Conservation (phyloP, 306 rosid genomes). For the Quercus cerris region DNA sequence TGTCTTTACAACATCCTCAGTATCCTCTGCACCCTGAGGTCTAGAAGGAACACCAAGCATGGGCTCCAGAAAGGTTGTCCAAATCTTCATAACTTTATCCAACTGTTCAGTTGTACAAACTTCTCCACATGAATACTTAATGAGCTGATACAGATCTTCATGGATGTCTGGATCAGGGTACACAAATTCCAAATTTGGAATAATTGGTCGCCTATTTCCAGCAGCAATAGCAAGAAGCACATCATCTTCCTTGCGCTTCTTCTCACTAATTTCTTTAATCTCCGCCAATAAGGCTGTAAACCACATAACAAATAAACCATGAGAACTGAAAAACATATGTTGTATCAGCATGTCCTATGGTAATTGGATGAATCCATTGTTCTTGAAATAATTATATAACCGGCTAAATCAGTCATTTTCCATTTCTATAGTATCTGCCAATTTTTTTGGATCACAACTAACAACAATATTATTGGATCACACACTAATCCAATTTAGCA, state of each 20-base stretch:
- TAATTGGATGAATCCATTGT: background rate
- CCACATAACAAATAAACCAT: constrained; percentile 19
- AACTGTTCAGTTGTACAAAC: constrained; percentile 86
- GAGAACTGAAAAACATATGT: background rate
- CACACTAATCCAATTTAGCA: background rate
- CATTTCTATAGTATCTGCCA: background rate
- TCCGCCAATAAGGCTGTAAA: constrained; percentile 84
- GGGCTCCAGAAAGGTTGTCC: constrained; percentile 96
- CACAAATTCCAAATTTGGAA: constrained; percentile 87
- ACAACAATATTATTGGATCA: background rate
- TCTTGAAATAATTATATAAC: background rate
- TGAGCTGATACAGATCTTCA: constrained; percentile 91
- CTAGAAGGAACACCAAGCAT: constrained; percentile 85
- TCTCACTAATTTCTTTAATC: constrained; percentile 96
- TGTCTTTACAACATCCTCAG: constrained; percentile 80
- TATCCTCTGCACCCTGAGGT: constrained; percentile 85
- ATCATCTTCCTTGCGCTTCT: constrained; percentile 91
- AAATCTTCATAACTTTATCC: constrained; percentile 93
- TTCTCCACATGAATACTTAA: constrained; percentile 95
- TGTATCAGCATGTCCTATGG: background rate
- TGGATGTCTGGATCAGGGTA: constrained; percentile 83
- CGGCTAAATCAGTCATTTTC: background rate
- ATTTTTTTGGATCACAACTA: background rate
- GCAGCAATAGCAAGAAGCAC: constrained; percentile 96
- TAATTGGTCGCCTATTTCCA: constrained; percentile 84